Evolutionary conservation across 192 early-diverging fungal genomes (phyloP).

Genomic region (Chytriomyces sp.): DNA sequence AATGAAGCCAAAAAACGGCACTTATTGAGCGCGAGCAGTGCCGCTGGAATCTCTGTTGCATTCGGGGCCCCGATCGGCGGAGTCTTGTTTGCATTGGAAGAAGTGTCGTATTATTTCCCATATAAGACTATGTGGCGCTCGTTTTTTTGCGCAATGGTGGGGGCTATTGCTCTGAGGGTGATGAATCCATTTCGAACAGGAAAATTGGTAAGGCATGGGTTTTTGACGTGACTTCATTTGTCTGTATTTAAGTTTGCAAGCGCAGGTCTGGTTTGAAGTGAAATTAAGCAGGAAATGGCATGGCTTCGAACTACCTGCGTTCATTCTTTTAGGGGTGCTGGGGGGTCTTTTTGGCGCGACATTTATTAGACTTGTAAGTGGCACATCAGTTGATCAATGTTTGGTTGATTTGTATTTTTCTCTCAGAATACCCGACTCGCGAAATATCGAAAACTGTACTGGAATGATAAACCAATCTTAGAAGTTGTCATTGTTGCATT

Average conservation of each 20-base stretch:
- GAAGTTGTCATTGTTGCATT: conserved; percentile 56
- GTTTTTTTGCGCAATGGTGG: conserved; percentile 97
- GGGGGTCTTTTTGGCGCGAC: conserved; percentile 66
- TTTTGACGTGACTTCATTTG: conserved; percentile 2
- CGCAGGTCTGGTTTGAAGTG: conserved; percentile 82
- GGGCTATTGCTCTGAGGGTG: conserved; percentile 78
- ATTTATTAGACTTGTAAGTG: conserved; percentile 55
- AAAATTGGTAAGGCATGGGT: conserved; percentile 73
- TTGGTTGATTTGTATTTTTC: background rate
- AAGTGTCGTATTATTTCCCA: conserved; percentile 94
- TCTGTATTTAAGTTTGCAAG: background rate
- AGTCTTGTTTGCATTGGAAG: conserved; percentile 79
- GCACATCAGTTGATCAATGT: background rate
- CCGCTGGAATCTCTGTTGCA: conserved; percentile 96
- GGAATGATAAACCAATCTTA: conserved; percentile 44
- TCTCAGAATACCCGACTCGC: conserved; percentile 43
- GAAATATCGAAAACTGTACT: conserved; percentile 39
- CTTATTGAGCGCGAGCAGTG: conserved; percentile 70
- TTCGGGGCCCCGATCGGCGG: conserved; percentile 97
- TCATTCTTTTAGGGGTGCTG: conserved; percentile 75
- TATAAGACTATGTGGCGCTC: conserved; percentile 94
- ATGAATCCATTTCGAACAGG: conserved; percentile 92
- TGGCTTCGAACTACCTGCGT: conserved; percentile 80
- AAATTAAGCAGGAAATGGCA: conserved; percentile 93
- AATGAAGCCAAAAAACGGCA: conserved; percentile 74